Percentiles rank a stretch among this genome's conserved stretches.
Evolutionary conservation across 2,329 filamentous ascomycete species (phyloP).

Genomic region (Lecanicillium sp.): DNA sequence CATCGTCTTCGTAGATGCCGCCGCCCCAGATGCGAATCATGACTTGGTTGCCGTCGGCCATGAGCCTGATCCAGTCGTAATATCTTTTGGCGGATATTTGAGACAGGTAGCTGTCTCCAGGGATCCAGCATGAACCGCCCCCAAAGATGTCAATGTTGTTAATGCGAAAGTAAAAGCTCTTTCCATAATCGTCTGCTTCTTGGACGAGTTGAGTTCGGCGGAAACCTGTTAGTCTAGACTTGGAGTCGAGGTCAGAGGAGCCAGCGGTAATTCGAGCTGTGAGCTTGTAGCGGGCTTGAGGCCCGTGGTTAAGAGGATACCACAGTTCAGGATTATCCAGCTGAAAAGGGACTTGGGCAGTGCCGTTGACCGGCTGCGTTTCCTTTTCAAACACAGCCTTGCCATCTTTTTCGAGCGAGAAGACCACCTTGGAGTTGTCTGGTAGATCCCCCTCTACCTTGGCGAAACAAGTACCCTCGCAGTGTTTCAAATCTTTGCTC

Average conservation of each 20-base stretch:
- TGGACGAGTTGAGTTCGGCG: constrained; percentile 51
- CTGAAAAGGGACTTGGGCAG: constrained; percentile 1
- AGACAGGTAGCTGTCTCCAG: constrained; percentile 65
- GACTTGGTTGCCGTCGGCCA: constrained; percentile 63
- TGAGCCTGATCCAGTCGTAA: constrained; percentile 59
- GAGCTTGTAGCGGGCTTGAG: constrained; percentile 59
- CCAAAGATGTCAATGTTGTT: constrained; percentile 66
- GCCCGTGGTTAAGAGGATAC: constrained; percentile 64
- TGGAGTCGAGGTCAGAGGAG: constrained; percentile 34
- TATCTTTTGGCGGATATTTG: constrained; percentile 55
- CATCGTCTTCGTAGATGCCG: constrained; percentile 63
- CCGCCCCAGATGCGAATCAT: constrained; percentile 70
- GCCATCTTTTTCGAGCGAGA: constrained; percentile 17
- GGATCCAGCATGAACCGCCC: constrained; percentile 73
- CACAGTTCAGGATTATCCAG: constrained; percentile 51
- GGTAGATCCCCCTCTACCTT: constrained; percentile 25
- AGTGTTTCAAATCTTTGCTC: constrained; percentile 25
- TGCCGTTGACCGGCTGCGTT: neutral
- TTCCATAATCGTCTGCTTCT: constrained; percentile 50
- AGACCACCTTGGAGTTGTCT: constrained; percentile 13
- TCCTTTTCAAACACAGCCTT: constrained; percentile 11
- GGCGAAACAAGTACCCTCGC: constrained; percentile 27
- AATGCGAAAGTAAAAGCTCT: constrained; percentile 65
- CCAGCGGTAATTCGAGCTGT: constrained; percentile 42
- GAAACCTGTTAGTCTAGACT: constrained; percentile 55